phyloP scores from a whole-genome alignment of 2,329 filamentous ascomycete species.

The Fusarium sp. region DNA sequence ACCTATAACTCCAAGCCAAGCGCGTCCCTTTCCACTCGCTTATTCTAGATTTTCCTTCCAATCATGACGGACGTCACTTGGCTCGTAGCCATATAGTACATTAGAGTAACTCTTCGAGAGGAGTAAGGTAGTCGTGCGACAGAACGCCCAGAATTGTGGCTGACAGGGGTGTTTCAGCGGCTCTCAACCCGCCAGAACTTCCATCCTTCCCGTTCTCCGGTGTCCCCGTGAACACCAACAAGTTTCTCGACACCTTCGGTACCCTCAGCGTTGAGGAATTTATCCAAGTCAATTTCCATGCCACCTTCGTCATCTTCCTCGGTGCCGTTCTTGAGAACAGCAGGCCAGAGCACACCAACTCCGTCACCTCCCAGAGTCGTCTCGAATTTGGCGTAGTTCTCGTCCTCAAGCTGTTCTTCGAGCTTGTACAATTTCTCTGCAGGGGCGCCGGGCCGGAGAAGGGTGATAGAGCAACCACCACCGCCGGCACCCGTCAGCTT shows the following conservation, averaged over 20 bases:
- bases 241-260: slow-evolving; percentile 89
- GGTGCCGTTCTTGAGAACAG: slow-evolving; percentile 88
- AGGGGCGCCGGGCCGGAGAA: slow-evolving; percentile 79
- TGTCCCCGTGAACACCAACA: slow-evolving; percentile 82
- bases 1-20: slow-evolving; percentile 40
- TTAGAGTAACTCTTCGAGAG: slow-evolving; percentile 25
- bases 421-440: slow-evolving; percentile 73
- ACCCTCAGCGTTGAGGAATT: slow-evolving; percentile 85
- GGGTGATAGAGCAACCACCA: slow-evolving; percentile 94
- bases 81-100: slow-evolving; percentile 44
- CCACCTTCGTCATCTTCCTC: slow-evolving; percentile 84
- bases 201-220: slow-evolving; percentile 83
- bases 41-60: slow-evolving; percentile 30
- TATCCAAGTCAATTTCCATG: slow-evolving; percentile 92
- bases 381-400: slow-evolving; percentile 88
- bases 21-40: slow-evolving; percentile 32
- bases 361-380: slow-evolving; percentile 94
- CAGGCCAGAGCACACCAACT: slow-evolving; percentile 94
- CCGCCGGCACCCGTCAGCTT: slow-evolving; percentile 97
- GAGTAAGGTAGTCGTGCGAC: slow-evolving; percentile 11
- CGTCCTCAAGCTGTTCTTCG: slow-evolving; percentile 75
- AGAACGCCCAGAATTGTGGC: slow-evolving; percentile 5
- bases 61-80: slow-evolving; percentile 43
- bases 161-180: slow-evolving; percentile 42
- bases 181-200: slow-evolving; percentile 85